Conservation (phyloP, 2,329 filamentous ascomycete genomes). For the Penicillium sp. region DNA sequence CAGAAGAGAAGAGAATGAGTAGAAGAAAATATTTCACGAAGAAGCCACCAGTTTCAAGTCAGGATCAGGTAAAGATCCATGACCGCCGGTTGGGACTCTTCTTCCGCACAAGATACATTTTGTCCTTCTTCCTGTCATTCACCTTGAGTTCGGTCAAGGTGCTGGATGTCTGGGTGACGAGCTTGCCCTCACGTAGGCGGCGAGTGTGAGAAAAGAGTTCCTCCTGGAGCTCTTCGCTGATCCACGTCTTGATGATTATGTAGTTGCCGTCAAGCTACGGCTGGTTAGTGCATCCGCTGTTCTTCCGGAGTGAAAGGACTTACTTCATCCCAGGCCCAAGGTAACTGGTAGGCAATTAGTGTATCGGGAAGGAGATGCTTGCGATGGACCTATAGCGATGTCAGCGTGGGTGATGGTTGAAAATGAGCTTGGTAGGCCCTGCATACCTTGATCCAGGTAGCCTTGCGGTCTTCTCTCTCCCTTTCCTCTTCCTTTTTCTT, state of each 20-base stretch:
- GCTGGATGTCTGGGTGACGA: constrained; percentile 41
- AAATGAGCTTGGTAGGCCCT: not conserved
- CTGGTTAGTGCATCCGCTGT: not conserved
- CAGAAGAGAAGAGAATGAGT: not conserved
- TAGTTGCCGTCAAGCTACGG: constrained; percentile 65
- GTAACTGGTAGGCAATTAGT: constrained; percentile 49
- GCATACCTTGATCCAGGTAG: constrained; percentile 51
- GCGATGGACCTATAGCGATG: constrained; percentile 45
- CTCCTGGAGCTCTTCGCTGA: constrained; percentile 73
- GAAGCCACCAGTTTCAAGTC: not conserved
- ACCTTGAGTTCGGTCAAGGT: constrained; percentile 47
- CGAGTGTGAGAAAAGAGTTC: constrained; percentile 74
- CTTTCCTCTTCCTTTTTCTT: constrained; percentile 38
- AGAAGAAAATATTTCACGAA: not conserved
- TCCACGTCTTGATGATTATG: constrained; percentile 74
- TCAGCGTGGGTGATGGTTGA: constrained; percentile 15
- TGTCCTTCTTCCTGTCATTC: constrained; percentile 49
- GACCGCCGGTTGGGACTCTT: constrained; percentile 44
- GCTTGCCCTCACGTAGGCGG: constrained; percentile 61
- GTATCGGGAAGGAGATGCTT: constrained; percentile 53
- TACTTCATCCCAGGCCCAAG: constrained; percentile 55
- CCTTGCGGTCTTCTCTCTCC: constrained; percentile 28
- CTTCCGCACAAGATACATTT: constrained; percentile 52
- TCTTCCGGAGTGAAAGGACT: constrained; percentile 24
- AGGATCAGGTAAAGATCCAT: constrained; percentile 42